Base-by-base conservation (phyloP, 768 basidiomycete species). In the Thelephora ganbajun region DNA sequence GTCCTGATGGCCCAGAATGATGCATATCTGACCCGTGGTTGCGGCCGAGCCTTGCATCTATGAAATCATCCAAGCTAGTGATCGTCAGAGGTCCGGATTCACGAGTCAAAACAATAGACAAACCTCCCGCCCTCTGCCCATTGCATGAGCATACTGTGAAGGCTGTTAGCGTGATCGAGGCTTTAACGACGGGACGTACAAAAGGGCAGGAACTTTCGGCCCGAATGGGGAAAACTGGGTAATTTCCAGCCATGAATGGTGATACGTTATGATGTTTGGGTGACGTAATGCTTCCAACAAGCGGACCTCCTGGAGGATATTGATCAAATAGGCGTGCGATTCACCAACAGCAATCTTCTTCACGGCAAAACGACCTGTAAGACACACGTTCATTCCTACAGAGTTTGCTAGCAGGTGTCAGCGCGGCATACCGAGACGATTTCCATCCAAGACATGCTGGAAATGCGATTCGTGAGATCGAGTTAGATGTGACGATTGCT, bases 261-360 rank as follows among this genome's bases (percentile, higher is more conserved):
- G 94, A 57, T 96, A 96, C 3, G 87, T 90, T 51, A 98, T 75
- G 53, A 98, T 94, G 53, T 97, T 94, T 4, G 81, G 85, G 64
- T 98, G 93, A 48, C 83, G 81, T 3, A 98, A 68, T 22, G 76
- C 71, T 59, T 97, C 92, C 37, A 97, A 67, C 7, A 96, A 69
- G 37, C 87, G 79, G 47, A 97, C 87, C 69, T 93, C 91, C 39
- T 78, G 77, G 35, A 93, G 67, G 47, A 87, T 91, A 44, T 79
- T 80, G 35, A 91, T 65, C 5, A 94, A 69, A 65, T 93, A 93
- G 2, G 80, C 71, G 54, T 90, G 85, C 0, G 89, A 93, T 57
- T 88, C 79, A 43, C 92, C 92, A 0, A 97, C 86, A 0, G 94
- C 91, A 18, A 98, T 90, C 62, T 96, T 97, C 68, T 98, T 98